Base-by-base conservation (phyloP, 2,329 filamentous ascomycete species). In the Phialophora expanda region DNA sequence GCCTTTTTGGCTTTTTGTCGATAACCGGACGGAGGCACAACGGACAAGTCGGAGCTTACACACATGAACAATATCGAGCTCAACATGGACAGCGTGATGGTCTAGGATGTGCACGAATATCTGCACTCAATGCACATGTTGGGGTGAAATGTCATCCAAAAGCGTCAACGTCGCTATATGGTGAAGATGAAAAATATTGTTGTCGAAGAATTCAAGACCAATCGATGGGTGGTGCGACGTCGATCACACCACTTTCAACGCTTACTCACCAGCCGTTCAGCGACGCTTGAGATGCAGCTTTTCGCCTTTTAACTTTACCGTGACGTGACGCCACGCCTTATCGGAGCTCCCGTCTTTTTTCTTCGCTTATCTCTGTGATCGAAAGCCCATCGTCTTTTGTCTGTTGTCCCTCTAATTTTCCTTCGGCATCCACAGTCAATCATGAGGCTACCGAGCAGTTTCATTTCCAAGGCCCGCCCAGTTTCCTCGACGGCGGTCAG, bases 381-480 rank as follows among this genome's bases (percentile, higher is more conserved):
- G 8, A 28, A 28, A 51, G 8, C 14, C 44, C 24, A 24, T 28
- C 22, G 11, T 17, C 4, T 17, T 4, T 17, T 46, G n/a, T n/a
- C 7, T 24, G 20, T n/a, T 5, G 38, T 41, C 14, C 17, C 17
- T 20, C 24, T 12, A 44, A 8, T 4, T n/a, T n/a, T 8, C 4
- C 17, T 44, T n/a, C 38, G 6, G 14, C 38, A 44, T 8, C 2
- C 17, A 3, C 4, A 4, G 28, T 56, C 26, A 28, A 56, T 41
- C 26, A 59, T 59, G 56, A 59, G 38, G 56, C 26, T 48, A 4
- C 24, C 41, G 2, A 32, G 7, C 30, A 32, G 9, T 26, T 38
- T 30, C n/a, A 22, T 59, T n/a, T 8, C 56, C 24, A 48, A 20
- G 56, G 38, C 56, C 5, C 61, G 46, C 28, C 28, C 32, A 5